Base-by-base conservation (phyloP, 371 early-diverging fungal species). In the Choanephora cucurbitarum region DNA sequence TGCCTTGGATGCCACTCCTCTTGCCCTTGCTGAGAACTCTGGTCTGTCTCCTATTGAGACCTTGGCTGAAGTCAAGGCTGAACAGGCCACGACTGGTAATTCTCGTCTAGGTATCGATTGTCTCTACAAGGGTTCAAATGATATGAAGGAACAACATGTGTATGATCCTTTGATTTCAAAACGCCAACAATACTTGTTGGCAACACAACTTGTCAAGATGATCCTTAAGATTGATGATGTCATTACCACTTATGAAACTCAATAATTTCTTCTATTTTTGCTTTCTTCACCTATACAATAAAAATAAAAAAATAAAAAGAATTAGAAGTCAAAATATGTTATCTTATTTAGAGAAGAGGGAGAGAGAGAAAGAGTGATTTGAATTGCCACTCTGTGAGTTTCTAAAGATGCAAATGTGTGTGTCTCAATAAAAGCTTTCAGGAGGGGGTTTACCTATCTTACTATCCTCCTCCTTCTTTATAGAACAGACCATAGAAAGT, bases 131-230 rank as follows among this genome's bases (percentile, higher is more conserved):
- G 96, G 94, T 41, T 88, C 93, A 34, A 93, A 91, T 73, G 91
- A 99, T 75, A 99, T 99, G 99, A 90, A 92, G 73, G 93, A 91
- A 44, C 92, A 94, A 72, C 86, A 90, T 66, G 99, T 99, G 21
- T 97, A 95, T 80, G 99, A 99, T 73, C 97, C 99, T 28, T 84
- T 99, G 60, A 95, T 95, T 51, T 96, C 98, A 52, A 99, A 99
- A 90, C 92, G 96, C 47, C 97, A 97, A 69, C 99, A 99, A 80
- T 91, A 93, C 73, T 75, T 93, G 60, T 85, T 99, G 58, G 67
- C 99, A 19, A 99, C 99, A 44, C 99, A 99, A 82, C 82, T 99
- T 28, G 99, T 98, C 61, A 97, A 96, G 78, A 96, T 95, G 91
- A 95, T 99, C 58, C 82, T 94, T 53, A 95, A 96, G 84, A 95